Base-by-base conservation (phyloP, 129 eudicot species). In the Saposhnikovia divaricata region DNA sequence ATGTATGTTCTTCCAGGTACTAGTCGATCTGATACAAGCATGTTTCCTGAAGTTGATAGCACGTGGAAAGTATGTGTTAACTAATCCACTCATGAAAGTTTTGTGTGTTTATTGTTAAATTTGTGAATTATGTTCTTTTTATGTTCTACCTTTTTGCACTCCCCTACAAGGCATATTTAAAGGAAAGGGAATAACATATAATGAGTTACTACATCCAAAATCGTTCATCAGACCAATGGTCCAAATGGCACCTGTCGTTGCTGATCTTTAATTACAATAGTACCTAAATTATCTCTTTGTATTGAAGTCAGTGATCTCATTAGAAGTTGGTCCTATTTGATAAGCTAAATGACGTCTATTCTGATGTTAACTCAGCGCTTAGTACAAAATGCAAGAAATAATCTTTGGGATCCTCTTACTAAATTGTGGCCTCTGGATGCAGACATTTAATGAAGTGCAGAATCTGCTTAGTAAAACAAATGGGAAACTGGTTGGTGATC, bases 31-130 rank as follows among this genome's bases (percentile, higher is more conserved):
- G 98, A 93, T 79, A 75, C 90, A 28, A 81, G 75, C 89, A 89
- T 93, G 91, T 93, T 93, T 79, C 98, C 98, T 6, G 97, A 93
- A 81, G 98, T 90, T 66, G 93, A 91, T 83, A 93, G 98, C 86
- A 91, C 92, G 45, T 93, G 98, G 98, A 93, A 91, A 84, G 98
- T 93, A 87, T 76, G 89, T 82, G 77, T 44, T 79, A 74, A 76
- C 85, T 28, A 39, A 75, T 79, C 57, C 71, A 21, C 31, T 28
- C 53, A 21, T 37, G 40, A 76, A 70, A 61, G 51, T 39, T 61
- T 66, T 76, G n/a, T 57, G 82, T 14, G 19, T 73, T 27, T 7
- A 45, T 53, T 40, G 34, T 42, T 37, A 34, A 61, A 57, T 51
- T 37, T 16, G 11, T 47, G 69, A 19, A 37, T 14, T 25, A 18